phyloP scores from a whole-genome alignment of 805 yeast genomes.

The Wickerhamomyces ciferrii region DNA sequence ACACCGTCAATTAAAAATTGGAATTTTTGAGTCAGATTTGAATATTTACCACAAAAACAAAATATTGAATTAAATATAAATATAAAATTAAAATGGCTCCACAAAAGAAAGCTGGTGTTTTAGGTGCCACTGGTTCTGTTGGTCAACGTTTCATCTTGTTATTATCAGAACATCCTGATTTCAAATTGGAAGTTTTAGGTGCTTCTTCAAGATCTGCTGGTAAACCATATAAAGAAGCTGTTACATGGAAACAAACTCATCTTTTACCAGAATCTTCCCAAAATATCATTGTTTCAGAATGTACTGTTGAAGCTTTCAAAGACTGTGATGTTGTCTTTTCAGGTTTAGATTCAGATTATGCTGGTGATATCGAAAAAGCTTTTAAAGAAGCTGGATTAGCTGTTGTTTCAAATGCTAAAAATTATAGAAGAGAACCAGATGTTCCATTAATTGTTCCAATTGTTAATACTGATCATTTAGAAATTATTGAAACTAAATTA shows the following conservation, averaged over 20 bases:
- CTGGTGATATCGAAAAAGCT: constrained; percentile 87
- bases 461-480: constrained; percentile 87
- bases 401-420: constrained; percentile 92
- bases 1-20: not conserved
- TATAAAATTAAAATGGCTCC: constrained; percentile 20
- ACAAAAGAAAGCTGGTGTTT: constrained; percentile 64
- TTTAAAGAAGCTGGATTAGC: constrained; percentile 78
- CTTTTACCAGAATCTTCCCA: constrained; percentile 67
- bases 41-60: not conserved
- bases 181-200: constrained; percentile 79
- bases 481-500: constrained; percentile 57
- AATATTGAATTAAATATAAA: not conserved
- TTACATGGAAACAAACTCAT: constrained; percentile 90
- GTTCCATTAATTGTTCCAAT: constrained; percentile 96
- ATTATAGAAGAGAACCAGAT: constrained; percentile 80
- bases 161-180: constrained; percentile 83
- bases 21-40: not conserved
- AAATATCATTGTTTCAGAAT: constrained; percentile 65
- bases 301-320: constrained; percentile 69
- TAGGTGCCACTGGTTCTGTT: constrained; percentile 97
- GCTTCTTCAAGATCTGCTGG: constrained; percentile 96
- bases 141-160: constrained; percentile 93
- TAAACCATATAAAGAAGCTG: constrained; percentile 77
- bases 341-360: constrained; percentile 88
- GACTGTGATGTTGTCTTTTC: constrained; percentile 94